Evolutionary conservation across 345 rosid species (phyloP), one percentile per base, ranked within the genome.

Genomic region (Mallotus nudiflorus): DNA sequence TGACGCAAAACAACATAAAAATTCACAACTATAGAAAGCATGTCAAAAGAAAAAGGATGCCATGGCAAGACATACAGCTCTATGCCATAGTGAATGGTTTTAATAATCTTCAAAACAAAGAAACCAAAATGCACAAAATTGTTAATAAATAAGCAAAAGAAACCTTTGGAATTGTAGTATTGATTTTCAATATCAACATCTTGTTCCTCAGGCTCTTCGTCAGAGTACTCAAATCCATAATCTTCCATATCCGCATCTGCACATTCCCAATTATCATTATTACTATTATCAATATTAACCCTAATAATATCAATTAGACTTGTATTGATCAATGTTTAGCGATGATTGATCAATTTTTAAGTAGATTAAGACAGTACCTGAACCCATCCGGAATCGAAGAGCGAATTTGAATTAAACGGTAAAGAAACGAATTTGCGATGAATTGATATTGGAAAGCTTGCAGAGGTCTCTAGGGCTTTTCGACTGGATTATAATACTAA

Each of bases 201-300:
- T 78, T 96, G 97, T 58, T 96, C 98, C 76, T 96, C 97, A 9
- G 91, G 99, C 80, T 96, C 99, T 76, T 92, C 98, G 52, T 96
- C 98, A 37, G 99, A 96, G 85, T 96, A 96, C 78, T 87, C 99
- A 63, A 91, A 89, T 44, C 99, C 99, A 64, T 96, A 96, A 80
- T 96, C 99, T 74, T 92, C 99, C 99, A 96, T 96, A 84, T 96
- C 99, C 39, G 97, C 98, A 87, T 96, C 99, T 96, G 86, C 65
- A 68, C 51, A 70, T 72, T 33, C 82, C 5, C 22, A 62, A 46
- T 27, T 63, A 25, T 46, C 28, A 7, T 13, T 22, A 40, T 1
- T 62, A 9, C 1, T n/a, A n/a, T 22, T 60, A 12, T 2, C 15
- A 25, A 39, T 61, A 37, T 39, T 22, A 61, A 61, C 53, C 25